Base-by-base conservation (phyloP, 2,329 filamentous ascomycete species). In the Graphilbum fragrans region DNA sequence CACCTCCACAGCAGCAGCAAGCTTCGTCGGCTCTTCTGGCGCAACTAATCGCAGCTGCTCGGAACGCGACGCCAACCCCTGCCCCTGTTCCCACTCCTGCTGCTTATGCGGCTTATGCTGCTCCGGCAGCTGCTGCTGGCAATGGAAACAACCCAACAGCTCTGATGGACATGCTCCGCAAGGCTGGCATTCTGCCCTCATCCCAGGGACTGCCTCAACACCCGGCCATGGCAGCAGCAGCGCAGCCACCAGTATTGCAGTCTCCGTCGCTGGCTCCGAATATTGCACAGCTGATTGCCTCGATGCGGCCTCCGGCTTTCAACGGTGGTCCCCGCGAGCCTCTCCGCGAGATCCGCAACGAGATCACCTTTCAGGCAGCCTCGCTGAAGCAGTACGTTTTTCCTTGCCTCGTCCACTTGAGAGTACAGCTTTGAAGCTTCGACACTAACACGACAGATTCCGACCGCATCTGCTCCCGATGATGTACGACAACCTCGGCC, bases 401-500 rank as follows among this genome's bases (percentile, higher is more conserved):
- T 22, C 19, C 10, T 33, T 31, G 23, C 20, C 17, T 7, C 31
- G 35, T 29, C 33, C 9, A n/a, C 11, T 12, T 14, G 10, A 21
- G 23, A 21, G 17, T n/a, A 31, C 12, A n/a, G 19, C 20, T 4
- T 27, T 23, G n/a, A 19, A 22, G 16, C 16, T 19, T 23, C 35
- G 5, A 16, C 14, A n/a, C n/a, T n/a, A 14, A 19, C 9, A 4
- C 25, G 3, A 21, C 53, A 86, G 82, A 52, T 81, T 80, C 48
- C 83, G 85, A 16, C 80, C 82, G 14, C 74, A 86, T 49, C 66
- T 94, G 14, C 34, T 52, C 4, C 38, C 46, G 1, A 18, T 45
- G 3, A 18, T 96, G 9, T 90, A 94, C 55, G 85, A 90, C 46
- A 77, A 81, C 18, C 75, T 86, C 32, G 85, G 90, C 0, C 84